These are phyloP conservation scores for Arachnopeziza araneosa DNA, from an alignment of 2,329 filamentous ascomycete genomes.

Conservation along the genomic window DNA sequence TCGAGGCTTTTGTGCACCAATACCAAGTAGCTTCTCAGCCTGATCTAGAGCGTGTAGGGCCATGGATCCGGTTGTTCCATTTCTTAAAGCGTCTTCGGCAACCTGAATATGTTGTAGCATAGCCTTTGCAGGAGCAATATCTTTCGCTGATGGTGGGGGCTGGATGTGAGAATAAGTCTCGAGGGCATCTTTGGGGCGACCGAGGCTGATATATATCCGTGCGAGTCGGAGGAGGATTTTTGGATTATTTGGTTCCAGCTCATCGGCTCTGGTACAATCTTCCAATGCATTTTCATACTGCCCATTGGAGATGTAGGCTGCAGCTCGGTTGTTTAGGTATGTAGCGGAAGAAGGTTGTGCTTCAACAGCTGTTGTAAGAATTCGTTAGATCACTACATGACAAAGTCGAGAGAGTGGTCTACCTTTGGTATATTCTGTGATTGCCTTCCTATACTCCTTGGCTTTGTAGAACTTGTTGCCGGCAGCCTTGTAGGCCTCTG, in stretches of 20 bases:
- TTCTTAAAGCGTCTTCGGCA: conserved; percentile 70
- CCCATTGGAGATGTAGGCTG: conserved; percentile 84
- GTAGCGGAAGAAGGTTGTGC: conserved; percentile 80
- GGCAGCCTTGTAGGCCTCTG: conserved; percentile 84
- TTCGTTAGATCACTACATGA: conserved; percentile 4
- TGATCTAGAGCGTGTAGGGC: conserved; percentile 86
- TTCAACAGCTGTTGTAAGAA: conserved; percentile 65
- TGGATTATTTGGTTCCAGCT: conserved; percentile 76
- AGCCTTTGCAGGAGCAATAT: conserved; percentile 73
- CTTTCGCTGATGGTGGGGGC: conserved; percentile 76
- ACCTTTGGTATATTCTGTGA: conserved; percentile 95
- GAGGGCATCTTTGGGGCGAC: conserved; percentile 80
- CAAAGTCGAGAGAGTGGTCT: conserved; percentile 16
- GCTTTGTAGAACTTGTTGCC: conserved; percentile 98
- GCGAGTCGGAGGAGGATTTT: conserved; percentile 87
- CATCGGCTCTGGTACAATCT: conserved; percentile 76
- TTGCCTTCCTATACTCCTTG: conserved; percentile 79
- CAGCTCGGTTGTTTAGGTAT: conserved; percentile 91
- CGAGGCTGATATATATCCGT: conserved; percentile 82
- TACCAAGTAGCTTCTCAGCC: conserved; percentile 74
- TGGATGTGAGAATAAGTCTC: conserved; percentile 75
- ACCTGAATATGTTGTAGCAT: conserved; percentile 80
- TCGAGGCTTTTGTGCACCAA: conserved; percentile 71
- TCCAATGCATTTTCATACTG: conserved; percentile 76
- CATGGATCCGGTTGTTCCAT: conserved; percentile 82